Base-by-base conservation (phyloP, 2,329 filamentous ascomycete species). In the Claviceps fusiformis region DNA sequence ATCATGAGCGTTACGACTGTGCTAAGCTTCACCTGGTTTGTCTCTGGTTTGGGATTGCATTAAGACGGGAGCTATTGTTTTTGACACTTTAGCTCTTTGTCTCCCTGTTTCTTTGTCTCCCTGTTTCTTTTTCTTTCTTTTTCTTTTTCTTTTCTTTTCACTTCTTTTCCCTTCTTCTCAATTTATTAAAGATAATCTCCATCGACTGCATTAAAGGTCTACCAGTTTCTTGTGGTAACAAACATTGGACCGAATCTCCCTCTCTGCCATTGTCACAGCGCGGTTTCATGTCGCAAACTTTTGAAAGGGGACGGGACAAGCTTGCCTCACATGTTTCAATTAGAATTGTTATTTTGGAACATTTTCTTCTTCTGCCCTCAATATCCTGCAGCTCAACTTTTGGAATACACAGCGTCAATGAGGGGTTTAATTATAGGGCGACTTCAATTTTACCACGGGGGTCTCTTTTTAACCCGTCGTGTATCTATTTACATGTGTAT, bases 1-100 rank as follows among this genome's bases (percentile, higher is more conserved):
- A 70, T 72, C 13, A 82, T 83, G 76, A 74, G 75, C 60, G 51
- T 77, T 37, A 64, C 81, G 47, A 83, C 81, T 1, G 70, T 84
- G 4, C 59, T 79, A 35, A 80, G 77, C 64, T 84, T 85, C 60
- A 83, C 80, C 35, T 84, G 80, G 80, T 84, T 84, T 61, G 79
- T 83, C 43, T 72, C 72, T 29, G 80, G 81, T 2, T 63, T 80
- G 11, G 71, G 68, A 9, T 62, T 71, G 41, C 64, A 72, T 49
- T 69, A 57, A 59, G 15, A 24, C 24, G 24, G 15, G 35, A 50
- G 27, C 31, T 45, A n/a, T 33, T 4, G 24, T 24, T 24, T 24
- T 24, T 24, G 24, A 24, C 24, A 24, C 24, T 24, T 24, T 24
- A 2, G 24, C 41, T 13, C 24, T 19, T 19, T 19, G 2, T 44